phyloP scores from a whole-genome alignment of 148 eudicot species.

The Chenopodium album region DNA sequence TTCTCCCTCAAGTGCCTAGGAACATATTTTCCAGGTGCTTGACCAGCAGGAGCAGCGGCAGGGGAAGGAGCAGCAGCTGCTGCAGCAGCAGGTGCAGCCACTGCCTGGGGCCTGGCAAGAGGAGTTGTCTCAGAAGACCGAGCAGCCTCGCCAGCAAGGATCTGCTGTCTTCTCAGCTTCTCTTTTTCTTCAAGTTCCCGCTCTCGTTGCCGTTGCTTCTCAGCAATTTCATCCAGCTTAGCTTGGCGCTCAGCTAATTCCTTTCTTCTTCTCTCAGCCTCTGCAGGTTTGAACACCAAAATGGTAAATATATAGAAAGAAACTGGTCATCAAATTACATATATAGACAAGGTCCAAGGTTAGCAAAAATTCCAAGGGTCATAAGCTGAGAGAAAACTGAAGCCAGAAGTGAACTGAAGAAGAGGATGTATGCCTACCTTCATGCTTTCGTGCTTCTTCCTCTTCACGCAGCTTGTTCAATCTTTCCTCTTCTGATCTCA shows the following conservation, averaged over 20 bases:
- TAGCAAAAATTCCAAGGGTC: neutral
- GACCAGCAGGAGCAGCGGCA: conserved; percentile 31
- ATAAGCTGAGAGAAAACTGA: neutral
- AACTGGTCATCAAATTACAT: neutral
- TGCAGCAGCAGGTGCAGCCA: conserved; percentile 32
- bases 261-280: conserved; percentile 70
- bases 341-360: neutral
- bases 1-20: conserved; percentile 41
- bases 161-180: conserved; percentile 47
- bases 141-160: conserved; percentile 42
- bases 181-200: conserved; percentile 78
- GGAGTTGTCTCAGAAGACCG: conserved; percentile 30
- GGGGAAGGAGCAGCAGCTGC: conserved; percentile 24
- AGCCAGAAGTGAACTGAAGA: neutral
- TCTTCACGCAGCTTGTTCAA: conserved; percentile 58
- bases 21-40: conserved; percentile 62
- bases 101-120: conserved; percentile 27
- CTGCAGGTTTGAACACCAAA: conserved; percentile 35
- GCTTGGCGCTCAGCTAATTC: conserved; percentile 76
- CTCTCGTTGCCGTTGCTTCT: conserved; percentile 84
- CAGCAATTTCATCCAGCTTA: conserved; percentile 83
- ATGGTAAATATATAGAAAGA: neutral
- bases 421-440: conserved; percentile 45
- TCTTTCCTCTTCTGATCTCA: conserved; percentile 71
- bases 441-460: conserved; percentile 74